Percentiles rank a stretch among this genome's conserved stretches.
Evolutionary conservation across 139 green algal genomes (phyloP).

Genomic region (Chloropicon primus): DNA sequence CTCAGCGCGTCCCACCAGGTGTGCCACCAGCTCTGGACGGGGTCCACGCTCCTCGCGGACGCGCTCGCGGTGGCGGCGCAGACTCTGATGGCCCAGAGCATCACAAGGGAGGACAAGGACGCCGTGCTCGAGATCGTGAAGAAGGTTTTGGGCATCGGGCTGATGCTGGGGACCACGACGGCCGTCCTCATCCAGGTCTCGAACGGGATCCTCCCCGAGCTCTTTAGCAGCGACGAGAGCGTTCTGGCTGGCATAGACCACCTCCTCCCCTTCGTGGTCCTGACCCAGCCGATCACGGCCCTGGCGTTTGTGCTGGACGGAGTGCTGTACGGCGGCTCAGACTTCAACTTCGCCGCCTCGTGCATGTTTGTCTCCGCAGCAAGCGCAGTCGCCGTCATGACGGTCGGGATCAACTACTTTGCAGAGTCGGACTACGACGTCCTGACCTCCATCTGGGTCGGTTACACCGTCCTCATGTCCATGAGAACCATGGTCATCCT

Average conservation of each 20-base stretch:
- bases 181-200: background rate
- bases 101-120: constrained; percentile 21
- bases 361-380: constrained; percentile 29
- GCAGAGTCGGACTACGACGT: background rate
- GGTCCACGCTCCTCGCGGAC: constrained; percentile 51
- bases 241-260: constrained; percentile 24
- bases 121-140: background rate
- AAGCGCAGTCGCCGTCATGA: constrained; percentile 29
- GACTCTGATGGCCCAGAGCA: constrained; percentile 40
- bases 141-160: constrained; percentile 27
- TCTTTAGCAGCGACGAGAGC: constrained; percentile 39
- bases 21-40: constrained; percentile 62
- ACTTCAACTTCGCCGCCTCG: constrained; percentile 41
- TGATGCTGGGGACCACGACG: constrained; percentile 20
- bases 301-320: constrained; percentile 63
- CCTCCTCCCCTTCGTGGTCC: constrained; percentile 42
- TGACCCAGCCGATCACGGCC: constrained; percentile 53
- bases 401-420: background rate
- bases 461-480: background rate
- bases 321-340: constrained; percentile 47
- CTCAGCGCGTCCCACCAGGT: constrained; percentile 51
- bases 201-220: constrained; percentile 14
- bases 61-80: constrained; percentile 63
- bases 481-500: background rate
- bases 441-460: background rate